Conservation (phyloP, 2,329 filamentous ascomycete species). For the Xylariaceae sp. region DNA sequence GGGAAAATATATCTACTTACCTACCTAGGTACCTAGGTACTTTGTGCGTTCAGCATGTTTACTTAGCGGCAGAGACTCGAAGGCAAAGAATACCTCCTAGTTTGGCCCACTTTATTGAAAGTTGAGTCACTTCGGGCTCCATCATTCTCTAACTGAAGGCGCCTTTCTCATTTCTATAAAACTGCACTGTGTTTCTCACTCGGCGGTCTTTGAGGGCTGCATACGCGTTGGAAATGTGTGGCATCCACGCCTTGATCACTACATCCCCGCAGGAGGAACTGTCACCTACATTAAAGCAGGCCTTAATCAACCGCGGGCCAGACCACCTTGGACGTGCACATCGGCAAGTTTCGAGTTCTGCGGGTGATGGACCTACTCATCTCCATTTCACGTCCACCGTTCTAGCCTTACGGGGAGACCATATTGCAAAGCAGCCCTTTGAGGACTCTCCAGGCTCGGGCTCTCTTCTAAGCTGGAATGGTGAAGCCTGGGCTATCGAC, state of each 20-base stretch:
- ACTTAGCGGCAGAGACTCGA: too few species aligned
- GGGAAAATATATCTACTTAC: too few species aligned
- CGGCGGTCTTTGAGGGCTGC: too few species aligned
- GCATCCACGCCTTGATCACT: slow-evolving; percentile 53
- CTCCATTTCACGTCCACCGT: slow-evolving; percentile 74
- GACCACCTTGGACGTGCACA: slow-evolving; percentile 51
- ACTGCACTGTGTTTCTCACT: too few species aligned
- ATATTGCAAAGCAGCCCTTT: slow-evolving; percentile 70
- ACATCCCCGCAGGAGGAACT: slow-evolving; percentile 28
- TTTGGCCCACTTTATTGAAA: too few species aligned
- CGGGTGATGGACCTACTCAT: slow-evolving; percentile 23
- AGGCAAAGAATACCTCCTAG: too few species aligned
- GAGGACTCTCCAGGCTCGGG: slow-evolving; percentile 45
- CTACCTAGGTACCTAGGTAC: too few species aligned
- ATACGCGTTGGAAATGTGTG: slow-evolving; percentile 49
- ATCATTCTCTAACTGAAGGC: too few species aligned
- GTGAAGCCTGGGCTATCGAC: slow-evolving; percentile 81
- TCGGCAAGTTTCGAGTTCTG: slow-evolving; percentile 22
- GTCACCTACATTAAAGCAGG: slow-evolving; percentile 37
- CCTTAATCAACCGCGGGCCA: slow-evolving; percentile 55
- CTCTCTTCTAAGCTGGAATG: slow-evolving; percentile 91
- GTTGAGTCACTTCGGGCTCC: too few species aligned
- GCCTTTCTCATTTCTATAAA: too few species aligned
- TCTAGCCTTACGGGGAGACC: slow-evolving; percentile 77
- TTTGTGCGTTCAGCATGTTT: too few species aligned